Percentiles rank a stretch among this genome's conserved stretches.
Conservation (phyloP, 2,329 filamentous ascomycete species). For the Sphaerulina populicola region DNA sequence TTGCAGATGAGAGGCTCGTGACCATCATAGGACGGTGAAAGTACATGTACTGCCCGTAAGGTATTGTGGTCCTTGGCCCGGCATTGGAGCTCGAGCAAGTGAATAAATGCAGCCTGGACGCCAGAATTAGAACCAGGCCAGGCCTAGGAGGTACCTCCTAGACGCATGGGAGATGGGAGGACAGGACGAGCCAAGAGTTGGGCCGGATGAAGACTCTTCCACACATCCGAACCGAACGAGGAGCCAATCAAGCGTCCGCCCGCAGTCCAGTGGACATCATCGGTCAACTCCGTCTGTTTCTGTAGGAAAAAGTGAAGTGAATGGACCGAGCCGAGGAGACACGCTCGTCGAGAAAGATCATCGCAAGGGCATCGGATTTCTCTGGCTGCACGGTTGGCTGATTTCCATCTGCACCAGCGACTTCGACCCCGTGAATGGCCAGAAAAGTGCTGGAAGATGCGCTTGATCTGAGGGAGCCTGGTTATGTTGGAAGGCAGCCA, state of each 20-base stretch:
- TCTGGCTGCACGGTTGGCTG: no score
- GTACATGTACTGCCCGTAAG: background rate
- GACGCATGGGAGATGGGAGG: background rate
- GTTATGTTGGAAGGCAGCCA: conserved; percentile 13
- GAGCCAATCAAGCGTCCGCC: background rate
- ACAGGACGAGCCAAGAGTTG: background rate
- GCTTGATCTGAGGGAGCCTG: conserved; percentile 5
- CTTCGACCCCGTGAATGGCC: background rate
- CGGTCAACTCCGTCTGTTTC: no score
- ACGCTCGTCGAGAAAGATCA: no score
- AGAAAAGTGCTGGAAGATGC: conserved; percentile 3
- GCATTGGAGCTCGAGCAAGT: background rate
- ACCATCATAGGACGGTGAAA: no score
- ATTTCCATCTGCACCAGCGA: background rate
- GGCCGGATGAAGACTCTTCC: background rate
- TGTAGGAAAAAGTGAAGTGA: no score
- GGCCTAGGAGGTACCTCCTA: no score
- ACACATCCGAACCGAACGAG: background rate
- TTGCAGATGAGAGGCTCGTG: background rate
- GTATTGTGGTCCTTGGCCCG: background rate
- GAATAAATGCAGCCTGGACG: background rate
- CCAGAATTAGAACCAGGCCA: background rate
- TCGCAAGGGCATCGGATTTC: no score
- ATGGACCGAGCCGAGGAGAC: no score
- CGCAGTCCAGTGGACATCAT: background rate